Base-by-base conservation (phyloP, 2,329 filamentous ascomycete species). In the Cadophora sp. region DNA sequence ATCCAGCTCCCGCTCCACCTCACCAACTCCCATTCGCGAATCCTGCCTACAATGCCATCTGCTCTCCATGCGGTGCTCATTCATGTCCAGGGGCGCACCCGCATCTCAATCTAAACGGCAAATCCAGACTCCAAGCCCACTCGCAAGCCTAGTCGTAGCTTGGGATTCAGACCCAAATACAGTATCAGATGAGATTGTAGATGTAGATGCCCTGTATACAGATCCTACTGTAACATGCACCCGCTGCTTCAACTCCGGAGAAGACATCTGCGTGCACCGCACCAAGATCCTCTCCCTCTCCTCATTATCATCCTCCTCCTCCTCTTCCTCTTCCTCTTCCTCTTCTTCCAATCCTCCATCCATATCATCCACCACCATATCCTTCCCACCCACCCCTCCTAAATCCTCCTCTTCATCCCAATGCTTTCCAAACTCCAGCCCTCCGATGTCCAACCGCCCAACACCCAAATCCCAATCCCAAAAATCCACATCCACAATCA, bases 21-120 rank as follows among this genome's bases (percentile, higher is more conserved):
- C 46, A 7, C 56, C 19, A 53, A 22, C 53, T 31, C 53, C 51
- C 12, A 51, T 62, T 40, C 46, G 48, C 37, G 24, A 58, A 27
- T 58, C 62, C 48, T 68, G 62, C 27, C 62, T 65, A 9, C 66
- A 62, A 65, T 62, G 62, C 50, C 56, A 65, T 50, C 40, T 65
- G 29, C 46, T 37, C 34, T 31, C 26, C 19, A 48, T 65, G 1
- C 24, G 26, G 8, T 64, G 65, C 34, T 67, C 65, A 3, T 60
- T 63, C 43, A 51, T 29, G 26, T 34, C 46, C 19, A 48, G 7
- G 11, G 40, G 12, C 14, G 4, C 40, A 16, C 14, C 40, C 5
- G 16, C 2, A 5, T 43, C 40, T 6, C 40, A 14, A 43, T 43
- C 6, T 43, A 11, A 2, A 19, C 7, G 19, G 19, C 16, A 43